phyloP scores from a whole-genome alignment of 2,329 filamentous ascomycete species.

The Aspergillus jensenii region DNA sequence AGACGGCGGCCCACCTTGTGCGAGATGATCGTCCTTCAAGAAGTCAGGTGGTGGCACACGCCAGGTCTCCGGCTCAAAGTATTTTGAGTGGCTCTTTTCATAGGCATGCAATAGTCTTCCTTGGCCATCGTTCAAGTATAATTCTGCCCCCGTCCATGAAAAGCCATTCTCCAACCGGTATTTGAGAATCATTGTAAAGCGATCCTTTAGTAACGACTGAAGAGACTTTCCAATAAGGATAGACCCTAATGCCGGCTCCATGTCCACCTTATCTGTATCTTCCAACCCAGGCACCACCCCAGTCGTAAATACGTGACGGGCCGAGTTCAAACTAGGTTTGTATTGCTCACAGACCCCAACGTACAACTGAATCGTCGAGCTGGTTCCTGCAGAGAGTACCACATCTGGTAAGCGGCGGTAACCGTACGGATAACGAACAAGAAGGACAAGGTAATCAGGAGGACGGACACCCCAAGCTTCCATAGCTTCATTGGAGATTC shows the following conservation, averaged over 20 bases:
- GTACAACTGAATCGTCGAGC: conserved; percentile 54
- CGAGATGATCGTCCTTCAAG: conserved; percentile 53
- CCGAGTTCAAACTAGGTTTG: conserved; percentile 64
- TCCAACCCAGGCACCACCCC: not conserved
- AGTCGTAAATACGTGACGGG: conserved; percentile 56
- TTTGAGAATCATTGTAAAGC: conserved; percentile 63
- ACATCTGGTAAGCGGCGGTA: conserved; percentile 64
- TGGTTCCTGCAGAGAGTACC: not conserved
- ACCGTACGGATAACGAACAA: conserved; percentile 63
- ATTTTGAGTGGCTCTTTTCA: conserved; percentile 14
- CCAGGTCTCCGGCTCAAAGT: conserved; percentile 26
- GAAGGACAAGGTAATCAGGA: conserved; percentile 69
- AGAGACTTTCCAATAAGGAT: conserved; percentile 72
- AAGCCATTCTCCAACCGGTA: conserved; percentile 55
- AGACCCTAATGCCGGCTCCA: conserved; percentile 46
- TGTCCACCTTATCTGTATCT: not conserved
- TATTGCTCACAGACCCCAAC: conserved; percentile 71
- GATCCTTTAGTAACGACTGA: conserved; percentile 64
- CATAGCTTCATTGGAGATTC: conserved; percentile 71
- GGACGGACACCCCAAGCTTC: conserved; percentile 72
- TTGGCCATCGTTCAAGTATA: conserved; percentile 52
- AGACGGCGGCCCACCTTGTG: conserved; percentile 24
- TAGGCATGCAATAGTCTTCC: conserved; percentile 25
- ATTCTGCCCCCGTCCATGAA: conserved; percentile 69
- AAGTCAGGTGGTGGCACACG: conserved; percentile 37